Evolutionary conservation across 768 basidiomycete species (phyloP), one percentile per base, ranked within the genome.

Genomic region (Lenzites betulinus): DNA sequence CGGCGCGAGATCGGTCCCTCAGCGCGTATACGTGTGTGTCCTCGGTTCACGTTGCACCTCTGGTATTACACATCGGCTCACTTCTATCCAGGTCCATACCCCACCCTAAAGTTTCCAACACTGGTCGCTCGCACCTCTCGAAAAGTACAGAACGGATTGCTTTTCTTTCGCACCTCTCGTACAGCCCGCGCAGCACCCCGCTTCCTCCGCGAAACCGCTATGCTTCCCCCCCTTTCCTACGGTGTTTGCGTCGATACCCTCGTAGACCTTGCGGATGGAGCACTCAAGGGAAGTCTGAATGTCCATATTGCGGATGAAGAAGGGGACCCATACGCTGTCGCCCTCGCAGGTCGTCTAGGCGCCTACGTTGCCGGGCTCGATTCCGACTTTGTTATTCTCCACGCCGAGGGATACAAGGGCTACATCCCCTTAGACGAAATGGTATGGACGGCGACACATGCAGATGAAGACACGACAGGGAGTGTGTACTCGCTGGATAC

Each of bases 271-370:
- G 58, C 63, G 1, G 47, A 39, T 9, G 30, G 30, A 8, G 28
- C n/a, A 30, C 38, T 47, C 12, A 9, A 50, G 54, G 28, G 49
- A 20, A 52, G 60, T 6, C 68, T 91, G 20, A 75, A 85, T 41
- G 65, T 92, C 7, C 83, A 88, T 70, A 87, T 87, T 62, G 90
- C 91, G 7, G 90, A 93, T 65, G 87, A 87, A 72, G 92, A 93
- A 71, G 90, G 84, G 11, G 92, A 93, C 71, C 89, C 90, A 2
- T 92, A 84, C 66, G 86, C 88, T n/a, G 91, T 93, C 7, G 91
- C 91, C 65, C 78, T 94, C 8, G 92, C 92, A 11, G 91, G 85
- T 15, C 80, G 83, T 49, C 73, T 92, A 12, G 79, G 81, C 9
- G 92, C 83, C 35, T 93, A 88, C 64, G 90, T 94, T 47, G 79